Base-by-base conservation (phyloP, 2,329 filamentous ascomycete species). In the Knufia petricola region DNA sequence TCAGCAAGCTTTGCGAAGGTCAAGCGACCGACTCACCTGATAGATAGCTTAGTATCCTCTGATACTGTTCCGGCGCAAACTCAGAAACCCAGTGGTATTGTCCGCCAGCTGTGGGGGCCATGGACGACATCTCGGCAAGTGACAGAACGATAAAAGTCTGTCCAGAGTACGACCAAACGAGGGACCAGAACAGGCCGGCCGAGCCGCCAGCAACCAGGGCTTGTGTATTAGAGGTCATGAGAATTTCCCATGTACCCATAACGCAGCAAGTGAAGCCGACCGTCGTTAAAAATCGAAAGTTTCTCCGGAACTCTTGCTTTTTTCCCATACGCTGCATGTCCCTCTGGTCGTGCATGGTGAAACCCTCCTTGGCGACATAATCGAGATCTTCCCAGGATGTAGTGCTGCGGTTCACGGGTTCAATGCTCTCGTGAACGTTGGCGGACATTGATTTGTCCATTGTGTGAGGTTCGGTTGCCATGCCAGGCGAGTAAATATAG, bases 11-110 rank as follows among this genome's bases (percentile, higher is more conserved):
- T n/a, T n/a, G n/a, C n/a, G n/a, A n/a, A n/a, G n/a, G n/a, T n/a
- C n/a, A n/a, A n/a, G n/a, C n/a, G n/a, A n/a, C n/a, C n/a, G n/a
- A n/a, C n/a, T n/a, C n/a, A 55, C 28, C 28, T 4, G 32, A 36
- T n/a, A 36, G 6, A n/a, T 79, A 81, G 51, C 73, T 77, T 1
- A 78, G 62, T 30, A 73, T 69, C 49, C 73, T 76, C 54, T 78
- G 74, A 45, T 69, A 66, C 37, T 62, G 60, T 0, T 60, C 63
- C 0, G 74, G 70, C 1, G 73, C 69, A 51, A 77, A 76, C 44
- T 76, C 73, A 1, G 69, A 76, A 1, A 77, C 74, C 75, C 74
- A 78, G 54, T 77, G 74, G 52, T 77, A 78, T 52, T 79, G 75
- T 1, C 76, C 77, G 19, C 76, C 42, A 28, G 48, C 40, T 15